Evolutionary conservation across 345 rosid genomes (phyloP), one percentile per base, ranked within the genome.

Genomic region (Iberis pinnata): DNA sequence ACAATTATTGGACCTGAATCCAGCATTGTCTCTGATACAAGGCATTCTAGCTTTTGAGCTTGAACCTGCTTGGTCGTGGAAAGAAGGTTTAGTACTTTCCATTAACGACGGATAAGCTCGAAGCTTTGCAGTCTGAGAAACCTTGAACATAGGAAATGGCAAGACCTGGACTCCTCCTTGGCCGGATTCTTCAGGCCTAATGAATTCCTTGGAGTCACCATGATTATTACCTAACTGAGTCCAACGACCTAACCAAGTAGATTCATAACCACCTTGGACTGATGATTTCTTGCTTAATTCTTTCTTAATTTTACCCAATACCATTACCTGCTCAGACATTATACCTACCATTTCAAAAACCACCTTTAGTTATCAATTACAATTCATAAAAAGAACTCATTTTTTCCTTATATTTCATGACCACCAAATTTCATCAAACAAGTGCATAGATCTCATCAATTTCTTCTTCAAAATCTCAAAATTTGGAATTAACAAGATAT

Each of bases 231-330:
- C 33, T 24, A 18, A 14, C 46, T 43, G 48, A 29, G 42, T 67
- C 59, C 94, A 82, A 50, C 69, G 94, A 76, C 76, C 80, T 77
- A 84, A 76, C 90, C 94, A 86, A 22, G 45, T 45, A 51, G 81
- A 74, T 58, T 81, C 80, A 65, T 35, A 19, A 50, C 70, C 60
- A 50, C 70, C 60, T 53, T 55, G 70, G 15, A 40, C 39, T 10
- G 80, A 70, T 18, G 71, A 46, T 16, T 17, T 41, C 61, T 67
- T 60, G 38, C n/a, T n/a, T n/a, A 53, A 59, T 53, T 56, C 61
- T 37, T 58, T 58, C 43, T 66, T 58, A 4, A 22, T 56, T 16
- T 59, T 41, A 40, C 50, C 71, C 25, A 67, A 17, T 27, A 44
- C 22, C 70, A 60, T 31, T 20, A 67, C 43, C 0, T 60, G 24